phyloP scores from a whole-genome alignment of 306 rosid species.

The Myrica gale region DNA sequence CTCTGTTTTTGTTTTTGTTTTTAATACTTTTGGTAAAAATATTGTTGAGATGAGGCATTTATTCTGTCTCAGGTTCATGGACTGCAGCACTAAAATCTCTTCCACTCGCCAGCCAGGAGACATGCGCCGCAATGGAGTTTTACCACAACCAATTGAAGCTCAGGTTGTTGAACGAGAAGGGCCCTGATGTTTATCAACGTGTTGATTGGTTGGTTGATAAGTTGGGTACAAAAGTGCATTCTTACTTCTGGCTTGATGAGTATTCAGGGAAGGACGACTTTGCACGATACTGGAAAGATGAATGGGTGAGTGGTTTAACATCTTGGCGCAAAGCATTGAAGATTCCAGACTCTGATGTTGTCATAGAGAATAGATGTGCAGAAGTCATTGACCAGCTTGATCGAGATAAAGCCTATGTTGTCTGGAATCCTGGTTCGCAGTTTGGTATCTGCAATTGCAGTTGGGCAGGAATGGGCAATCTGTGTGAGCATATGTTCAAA shows the following conservation, averaged over 20 bases:
- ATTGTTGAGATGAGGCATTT: constrained; percentile 14
- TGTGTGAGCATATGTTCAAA: constrained; percentile 78
- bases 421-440: constrained; percentile 75
- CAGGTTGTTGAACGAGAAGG: constrained; percentile 72
- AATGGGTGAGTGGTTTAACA: constrained; percentile 86
- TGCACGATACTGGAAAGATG: constrained; percentile 84
- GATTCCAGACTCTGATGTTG: constrained; percentile 62
- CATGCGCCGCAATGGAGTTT: constrained; percentile 75
- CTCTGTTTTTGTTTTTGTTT: not conserved
- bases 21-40: no score
- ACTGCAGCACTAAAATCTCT: constrained; percentile 55
- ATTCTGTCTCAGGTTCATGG: constrained; percentile 64
- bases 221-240: constrained; percentile 79
- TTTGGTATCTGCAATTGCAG: constrained; percentile 69
- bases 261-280: constrained; percentile 73
- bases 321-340: constrained; percentile 77
- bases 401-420: constrained; percentile 48
- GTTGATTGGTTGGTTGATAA: constrained; percentile 85
- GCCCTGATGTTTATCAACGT: constrained; percentile 55
- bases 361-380: constrained; percentile 58
- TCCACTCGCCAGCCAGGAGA: constrained; percentile 83
- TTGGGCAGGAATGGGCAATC: constrained; percentile 80
- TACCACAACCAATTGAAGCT: constrained; percentile 79
- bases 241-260: constrained; percentile 95
- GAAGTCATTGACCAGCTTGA: constrained; percentile 57